Conservation (phyloP, 1,284 basidiomycete species). For the Cystobasidium pallidum region DNA sequence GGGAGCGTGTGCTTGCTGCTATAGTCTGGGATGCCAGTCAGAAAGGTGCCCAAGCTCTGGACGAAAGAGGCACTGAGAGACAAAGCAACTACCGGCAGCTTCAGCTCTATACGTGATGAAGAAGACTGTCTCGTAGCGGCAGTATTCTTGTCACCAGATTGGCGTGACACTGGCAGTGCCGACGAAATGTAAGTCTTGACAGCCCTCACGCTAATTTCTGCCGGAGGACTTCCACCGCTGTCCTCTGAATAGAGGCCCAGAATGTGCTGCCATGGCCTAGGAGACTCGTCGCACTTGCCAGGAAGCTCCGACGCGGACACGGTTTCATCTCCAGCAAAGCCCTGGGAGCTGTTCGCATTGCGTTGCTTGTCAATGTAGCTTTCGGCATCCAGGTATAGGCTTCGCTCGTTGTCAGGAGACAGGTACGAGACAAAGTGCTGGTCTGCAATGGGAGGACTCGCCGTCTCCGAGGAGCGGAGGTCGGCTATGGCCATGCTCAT, state of each 20-base stretch:
- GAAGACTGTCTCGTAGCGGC: background rate
- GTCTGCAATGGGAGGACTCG: background rate
- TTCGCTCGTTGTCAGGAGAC: background rate
- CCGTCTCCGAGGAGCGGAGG: slow-evolving; percentile 53
- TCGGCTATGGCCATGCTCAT: slow-evolving; percentile 61
- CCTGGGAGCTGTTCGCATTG: background rate
- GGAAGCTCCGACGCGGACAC: background rate
- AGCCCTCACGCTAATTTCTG: background rate
- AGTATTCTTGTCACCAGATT: background rate
- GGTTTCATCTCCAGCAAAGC: too few relatives aligned
- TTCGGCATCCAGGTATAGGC: slow-evolving; percentile 11
- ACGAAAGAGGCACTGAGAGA: background rate
- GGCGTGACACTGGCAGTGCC: background rate
- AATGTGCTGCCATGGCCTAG: background rate
- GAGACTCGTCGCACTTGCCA: background rate
- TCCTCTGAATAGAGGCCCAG: background rate
- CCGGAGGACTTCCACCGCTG: background rate
- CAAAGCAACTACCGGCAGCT: background rate
- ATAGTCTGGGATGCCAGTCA: background rate
- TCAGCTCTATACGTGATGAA: background rate
- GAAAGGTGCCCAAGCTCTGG: background rate
- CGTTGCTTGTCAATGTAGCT: background rate
- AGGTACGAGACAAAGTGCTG: too few relatives aligned
- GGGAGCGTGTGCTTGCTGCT: too few relatives aligned
- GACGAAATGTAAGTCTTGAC: background rate